Evolutionary conservation across 495 filamentous ascomycete genomes (phyloP), one percentile per base, ranked within the genome.

Genomic region (Pseudomonodictys pantanalensis): DNA sequence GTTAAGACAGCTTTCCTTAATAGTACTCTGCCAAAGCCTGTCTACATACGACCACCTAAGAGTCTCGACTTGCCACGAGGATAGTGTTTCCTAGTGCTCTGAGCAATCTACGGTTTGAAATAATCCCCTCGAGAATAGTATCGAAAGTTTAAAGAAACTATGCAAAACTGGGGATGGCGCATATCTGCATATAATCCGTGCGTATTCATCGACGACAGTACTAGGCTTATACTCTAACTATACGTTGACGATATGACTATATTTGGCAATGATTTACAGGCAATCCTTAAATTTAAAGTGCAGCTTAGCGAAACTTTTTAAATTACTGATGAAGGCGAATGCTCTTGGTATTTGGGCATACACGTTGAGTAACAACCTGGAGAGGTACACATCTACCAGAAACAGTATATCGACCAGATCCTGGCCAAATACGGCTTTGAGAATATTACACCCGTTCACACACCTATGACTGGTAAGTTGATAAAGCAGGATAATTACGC

Each of bases 41-140:
- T 73, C 29, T 73, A 63, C 28, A 56, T 73, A 15, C 20, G 60
- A 41, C 63, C 52, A 43, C 69, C 66, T 4, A 17, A 58, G 43
- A 44, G 62, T 68, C 42, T 58, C n/a, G 11, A 25, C 41, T 44
- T 10, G 12, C 7, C 55, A 65, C 12, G 10, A 51, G 25, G 71
- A 66, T 35, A 35, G 32, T 35, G 15, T 15, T 35, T 35, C 15
- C 32, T 35, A 35, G 32, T 35, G 15, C 32, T 35, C 32, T 23
- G 17, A 52, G 74, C 70, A 11, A 53, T 78, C 10, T 78, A 79
- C 48, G 67, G 73, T 9, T 65, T 78, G 2, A 79, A 77, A 49
- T 65, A 79, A 62, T 66, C 71, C 11, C 72, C 70, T 33, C 54
- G 67, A 0, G 61, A 71, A 35, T 78, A 63, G 71, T 77, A 76